Evolutionary conservation across 2,329 filamentous ascomycete species (phyloP).

Genomic region (Tolypocladium tropicale): DNA sequence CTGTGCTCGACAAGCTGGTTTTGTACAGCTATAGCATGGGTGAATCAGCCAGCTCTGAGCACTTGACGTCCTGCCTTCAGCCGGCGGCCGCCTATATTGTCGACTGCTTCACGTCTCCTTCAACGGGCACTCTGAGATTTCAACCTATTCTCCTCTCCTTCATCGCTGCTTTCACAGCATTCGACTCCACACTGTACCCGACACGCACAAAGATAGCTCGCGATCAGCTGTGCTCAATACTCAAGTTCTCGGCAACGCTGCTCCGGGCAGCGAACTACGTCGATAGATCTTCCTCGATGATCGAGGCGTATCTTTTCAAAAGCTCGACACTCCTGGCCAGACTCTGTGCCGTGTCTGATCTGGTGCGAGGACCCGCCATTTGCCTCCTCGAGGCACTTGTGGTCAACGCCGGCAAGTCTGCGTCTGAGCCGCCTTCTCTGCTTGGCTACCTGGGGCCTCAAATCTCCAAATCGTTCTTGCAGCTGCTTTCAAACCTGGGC

Average conservation of each 20-base stretch:
- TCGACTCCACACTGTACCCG: slow-evolving; percentile 52
- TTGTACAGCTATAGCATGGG: slow-evolving; percentile 67
- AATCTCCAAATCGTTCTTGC: slow-evolving; percentile 74
- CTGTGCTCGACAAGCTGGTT: slow-evolving; percentile 61
- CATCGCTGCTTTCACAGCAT: slow-evolving; percentile 33
- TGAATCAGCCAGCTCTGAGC: slow-evolving; percentile 35
- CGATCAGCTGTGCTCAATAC: slow-evolving; percentile 51
- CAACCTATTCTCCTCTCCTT: slow-evolving; percentile 68
- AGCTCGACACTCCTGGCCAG: slow-evolving; percentile 66
- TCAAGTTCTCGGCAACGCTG: slow-evolving; percentile 58
- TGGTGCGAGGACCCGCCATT: slow-evolving; percentile 56
- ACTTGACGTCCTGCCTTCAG: slow-evolving; percentile 51
- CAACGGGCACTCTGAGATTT: slow-evolving; percentile 60
- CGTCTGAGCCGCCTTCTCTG: slow-evolving; percentile 82
- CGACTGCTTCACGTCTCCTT: slow-evolving; percentile 63
- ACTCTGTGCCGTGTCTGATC: slow-evolving; percentile 59
- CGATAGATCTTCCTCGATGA: slow-evolving; percentile 49
- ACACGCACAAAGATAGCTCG: slow-evolving; percentile 44
- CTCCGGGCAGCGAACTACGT: slow-evolving; percentile 60
- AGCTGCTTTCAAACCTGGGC: slow-evolving; percentile 66
- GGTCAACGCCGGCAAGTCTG: slow-evolving; percentile 52
- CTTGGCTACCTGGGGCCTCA: slow-evolving; percentile 79
- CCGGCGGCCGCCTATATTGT: slow-evolving; percentile 67
- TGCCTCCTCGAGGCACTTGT: slow-evolving; percentile 65
- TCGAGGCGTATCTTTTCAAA: slow-evolving; percentile 76